Conservation (phyloP, 2,329 filamentous ascomycete genomes). For the Colletotrichum karsti region DNA sequence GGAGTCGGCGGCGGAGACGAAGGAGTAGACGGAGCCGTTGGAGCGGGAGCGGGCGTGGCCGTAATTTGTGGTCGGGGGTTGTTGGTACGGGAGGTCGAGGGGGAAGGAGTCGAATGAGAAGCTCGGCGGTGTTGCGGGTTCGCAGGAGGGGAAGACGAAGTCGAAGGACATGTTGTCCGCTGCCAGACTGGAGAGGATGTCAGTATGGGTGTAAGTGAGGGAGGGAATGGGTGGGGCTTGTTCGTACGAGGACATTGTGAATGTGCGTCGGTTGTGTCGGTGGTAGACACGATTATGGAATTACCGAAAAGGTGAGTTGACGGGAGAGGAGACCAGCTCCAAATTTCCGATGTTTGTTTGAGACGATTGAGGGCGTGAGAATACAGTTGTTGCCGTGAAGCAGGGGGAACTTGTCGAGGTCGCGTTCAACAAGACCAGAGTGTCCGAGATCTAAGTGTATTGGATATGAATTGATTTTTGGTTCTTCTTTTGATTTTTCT, state of each 20-base stretch:
- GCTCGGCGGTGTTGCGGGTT: constrained; percentile 58
- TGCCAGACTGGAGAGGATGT: constrained; percentile 60
- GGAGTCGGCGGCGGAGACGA: constrained; percentile 67
- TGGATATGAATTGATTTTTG: neutral
- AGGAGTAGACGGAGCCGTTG: constrained; percentile 73
- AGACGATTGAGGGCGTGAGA: too few species aligned
- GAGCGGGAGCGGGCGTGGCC: constrained; percentile 71
- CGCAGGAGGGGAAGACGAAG: constrained; percentile 65
- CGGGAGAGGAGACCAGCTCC: constrained; percentile 30
- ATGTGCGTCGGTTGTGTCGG: constrained; percentile 29
- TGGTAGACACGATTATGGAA: constrained; percentile 29
- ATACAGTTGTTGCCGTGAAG: constrained; percentile 32
- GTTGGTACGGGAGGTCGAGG: constrained; percentile 59
- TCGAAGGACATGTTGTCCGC: constrained; percentile 68
- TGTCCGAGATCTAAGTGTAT: constrained; percentile 34
- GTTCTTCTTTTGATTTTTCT: neutral
- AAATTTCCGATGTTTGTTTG: neutral
- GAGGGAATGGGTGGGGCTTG: neutral
- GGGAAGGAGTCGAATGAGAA: constrained; percentile 66
- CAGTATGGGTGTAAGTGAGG: constrained; percentile 36
- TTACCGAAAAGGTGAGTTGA: constrained; percentile 13
- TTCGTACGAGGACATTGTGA: constrained; percentile 54
- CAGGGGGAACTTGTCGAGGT: constrained; percentile 21
- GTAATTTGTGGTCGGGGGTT: neutral
- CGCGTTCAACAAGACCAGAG: constrained; percentile 32